Conservation (phyloP, 1,139 yeast species). For the Lizanozyma gosingica region DNA sequence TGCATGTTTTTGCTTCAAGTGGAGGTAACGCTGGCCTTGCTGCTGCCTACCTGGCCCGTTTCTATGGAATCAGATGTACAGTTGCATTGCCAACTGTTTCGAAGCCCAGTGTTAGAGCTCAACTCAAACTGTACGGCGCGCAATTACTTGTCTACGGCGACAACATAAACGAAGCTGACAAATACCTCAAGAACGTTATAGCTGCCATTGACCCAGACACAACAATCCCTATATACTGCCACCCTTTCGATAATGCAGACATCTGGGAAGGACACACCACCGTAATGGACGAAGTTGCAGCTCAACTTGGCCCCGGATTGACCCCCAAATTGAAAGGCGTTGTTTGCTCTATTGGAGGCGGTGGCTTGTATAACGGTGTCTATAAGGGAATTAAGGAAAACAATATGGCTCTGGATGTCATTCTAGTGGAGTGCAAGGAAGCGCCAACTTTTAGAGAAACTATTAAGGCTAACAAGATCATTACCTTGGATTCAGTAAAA, state of each 20-base stretch:
- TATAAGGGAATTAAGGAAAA: slow-evolving; percentile 20
- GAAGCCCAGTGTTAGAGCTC: slow-evolving; percentile 17
- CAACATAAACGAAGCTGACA: slow-evolving; percentile 31
- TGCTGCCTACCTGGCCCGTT: slow-evolving; percentile 29
- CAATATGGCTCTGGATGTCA: slow-evolving; percentile 11
- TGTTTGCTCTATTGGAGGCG: slow-evolving; percentile 37
- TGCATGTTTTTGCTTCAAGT: slow-evolving; percentile 30
- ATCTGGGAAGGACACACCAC: slow-evolving; percentile 34
- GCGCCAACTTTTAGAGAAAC: slow-evolving; percentile 31
- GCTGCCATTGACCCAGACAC: slow-evolving; percentile 9
- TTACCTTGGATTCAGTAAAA: slow-evolving; percentile 19
- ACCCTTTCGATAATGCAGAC: slow-evolving; percentile 31
- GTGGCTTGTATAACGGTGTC: slow-evolving; percentile 34
- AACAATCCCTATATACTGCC: slow-evolving; percentile 25
- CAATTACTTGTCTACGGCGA: slow-evolving; percentile 23
- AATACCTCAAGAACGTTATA: slow-evolving; percentile 16
- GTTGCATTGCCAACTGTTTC: slow-evolving; percentile 29
- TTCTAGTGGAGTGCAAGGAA: slow-evolving; percentile 29
- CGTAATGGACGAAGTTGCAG: slow-evolving; percentile 24
- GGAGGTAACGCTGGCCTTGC: slow-evolving; percentile 43
- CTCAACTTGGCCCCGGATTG: slow-evolving; percentile 13
- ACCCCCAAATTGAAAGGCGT: slow-evolving; percentile 19
- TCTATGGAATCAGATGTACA: slow-evolving; percentile 22
- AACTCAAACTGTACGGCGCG: slow-evolving; percentile 20
- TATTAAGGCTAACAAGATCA: slow-evolving; percentile 18